A percentile compares a stretch with the other conserved stretches of the same genome.
These are phyloP conservation scores for Pinus albicaulis DNA, from an alignment of 75 land plant species.

Conservation along the genomic window DNA sequence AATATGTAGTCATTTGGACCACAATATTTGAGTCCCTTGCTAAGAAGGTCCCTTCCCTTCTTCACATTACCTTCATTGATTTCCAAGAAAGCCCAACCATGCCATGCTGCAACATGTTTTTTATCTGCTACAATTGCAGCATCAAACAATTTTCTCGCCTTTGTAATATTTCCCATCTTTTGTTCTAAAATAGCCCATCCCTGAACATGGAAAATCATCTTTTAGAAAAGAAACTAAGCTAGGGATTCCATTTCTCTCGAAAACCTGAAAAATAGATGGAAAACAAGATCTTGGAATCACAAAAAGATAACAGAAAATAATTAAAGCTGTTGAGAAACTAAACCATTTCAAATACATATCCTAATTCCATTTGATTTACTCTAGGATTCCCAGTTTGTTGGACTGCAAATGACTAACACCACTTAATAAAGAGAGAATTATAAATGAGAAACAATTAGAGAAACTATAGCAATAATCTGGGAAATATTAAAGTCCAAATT, in stretches of 20 bases:
- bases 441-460: background rate
- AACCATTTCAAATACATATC: background rate
- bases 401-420: background rate
- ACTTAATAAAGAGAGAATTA: background rate
- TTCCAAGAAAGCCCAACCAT: constrained; percentile 98
- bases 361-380: background rate
- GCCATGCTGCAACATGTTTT: constrained; percentile 96
- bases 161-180: constrained; percentile 61
- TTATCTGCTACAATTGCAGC: constrained; percentile 95
- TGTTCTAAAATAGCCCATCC: constrained; percentile 95
- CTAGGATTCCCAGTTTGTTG: background rate
- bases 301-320: background rate
- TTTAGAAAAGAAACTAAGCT: background rate
- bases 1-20: constrained; percentile 90
- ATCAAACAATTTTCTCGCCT: constrained; percentile 93
- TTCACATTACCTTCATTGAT: constrained; percentile 73
- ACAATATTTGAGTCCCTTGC: constrained; percentile 77
- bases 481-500: no score
- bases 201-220: constrained; percentile 26
- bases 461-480: no score
- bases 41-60: constrained; percentile 80
- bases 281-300: background rate
- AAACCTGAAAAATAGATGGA: background rate
- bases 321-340: background rate
- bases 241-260: background rate